Base-by-base conservation (phyloP, 2,329 filamentous ascomycete genomes). In the Alternaria brassicae region DNA sequence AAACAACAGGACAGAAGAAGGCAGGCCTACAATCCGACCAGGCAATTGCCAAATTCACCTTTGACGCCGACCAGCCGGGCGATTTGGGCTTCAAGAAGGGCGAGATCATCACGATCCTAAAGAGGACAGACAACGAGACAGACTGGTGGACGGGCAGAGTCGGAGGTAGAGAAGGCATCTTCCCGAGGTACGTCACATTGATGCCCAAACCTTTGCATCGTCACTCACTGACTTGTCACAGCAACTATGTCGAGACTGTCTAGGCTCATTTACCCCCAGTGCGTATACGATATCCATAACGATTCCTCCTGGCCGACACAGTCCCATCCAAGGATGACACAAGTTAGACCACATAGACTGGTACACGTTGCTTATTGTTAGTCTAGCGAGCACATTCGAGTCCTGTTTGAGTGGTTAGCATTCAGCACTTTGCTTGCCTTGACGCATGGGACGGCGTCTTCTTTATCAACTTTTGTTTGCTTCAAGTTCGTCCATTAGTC, bases 61-160 rank as follows among this genome's bases (percentile, higher is more conserved):
- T 99, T 74, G 94, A 98, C 63, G 89, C 93, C 0, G 94, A 97
- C 72, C 93, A 97, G 78, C 88, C 92, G 0, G 94, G 94, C 4
- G 94, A 99, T 76, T 78, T 98, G 56, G 92, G 90, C 0, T 99
- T 99, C 81, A 97, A 96, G 82, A 99, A 99, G 84, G 95, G 95
- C 19, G 95, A 99, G 28, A 79, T 98, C 56, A 97, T 99, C 66
- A 97, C 93, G 1, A 93, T 99, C 58, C 78, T 96, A 57, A 97
- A 99, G 83, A 91, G 91, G 79, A 98, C 94, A 5, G 92, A 98
- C 4, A 97, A 91, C 69, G 91, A 92, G 58, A 93, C 93, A 57
- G 94, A 98, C 77, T 98, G 94, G 94, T 98, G 94, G 95, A 98
- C 94, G 17, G 95, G 95, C 25, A 89, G 90, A 79, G 89, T 97